These are phyloP conservation scores for Phoma sp. DNA, from an alignment of 2,329 filamentous ascomycete genomes.

Conservation along the genomic window DNA sequence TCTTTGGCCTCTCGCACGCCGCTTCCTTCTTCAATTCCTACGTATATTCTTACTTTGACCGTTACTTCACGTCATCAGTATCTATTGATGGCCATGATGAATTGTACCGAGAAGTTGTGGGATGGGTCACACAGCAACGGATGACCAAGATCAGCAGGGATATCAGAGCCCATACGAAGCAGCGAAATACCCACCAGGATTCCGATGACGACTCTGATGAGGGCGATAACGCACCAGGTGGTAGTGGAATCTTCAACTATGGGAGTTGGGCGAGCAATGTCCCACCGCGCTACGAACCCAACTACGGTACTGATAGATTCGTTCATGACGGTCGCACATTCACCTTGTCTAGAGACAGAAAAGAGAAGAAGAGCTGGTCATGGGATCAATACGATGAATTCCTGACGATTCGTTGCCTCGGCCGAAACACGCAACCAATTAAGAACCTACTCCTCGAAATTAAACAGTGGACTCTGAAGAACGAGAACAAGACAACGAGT, in stretches of 20 bases:
- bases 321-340: constrained; percentile 51
- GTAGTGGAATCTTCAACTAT: constrained; percentile 57
- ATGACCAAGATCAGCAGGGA: constrained; percentile 47
- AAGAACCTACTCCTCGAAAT: constrained; percentile 55
- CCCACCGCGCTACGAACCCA: constrained; percentile 58
- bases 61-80: constrained; percentile 51
- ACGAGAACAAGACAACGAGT: constrained; percentile 52
- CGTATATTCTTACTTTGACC: constrained; percentile 7
- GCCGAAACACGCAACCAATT: constrained; percentile 56
- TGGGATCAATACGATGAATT: constrained; percentile 48
- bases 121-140: constrained; percentile 53
- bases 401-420: constrained; percentile 55
- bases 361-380: constrained; percentile 36
- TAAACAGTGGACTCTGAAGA: constrained; percentile 52
- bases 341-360: constrained; percentile 49
- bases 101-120: constrained; percentile 51
- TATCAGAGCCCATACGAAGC: constrained; percentile 50
- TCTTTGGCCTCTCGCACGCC: constrained; percentile 45
- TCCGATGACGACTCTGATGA: constrained; percentile 43
- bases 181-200: constrained; percentile 41
- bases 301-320: constrained; percentile 55
- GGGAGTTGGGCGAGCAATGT: constrained; percentile 56
- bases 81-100: constrained; percentile 54
- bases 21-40: constrained; percentile 47
- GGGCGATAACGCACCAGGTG: constrained; percentile 46